Conservation (phyloP, 1,139 yeast genomes). For the Keqinozyma sinolaborantium region DNA sequence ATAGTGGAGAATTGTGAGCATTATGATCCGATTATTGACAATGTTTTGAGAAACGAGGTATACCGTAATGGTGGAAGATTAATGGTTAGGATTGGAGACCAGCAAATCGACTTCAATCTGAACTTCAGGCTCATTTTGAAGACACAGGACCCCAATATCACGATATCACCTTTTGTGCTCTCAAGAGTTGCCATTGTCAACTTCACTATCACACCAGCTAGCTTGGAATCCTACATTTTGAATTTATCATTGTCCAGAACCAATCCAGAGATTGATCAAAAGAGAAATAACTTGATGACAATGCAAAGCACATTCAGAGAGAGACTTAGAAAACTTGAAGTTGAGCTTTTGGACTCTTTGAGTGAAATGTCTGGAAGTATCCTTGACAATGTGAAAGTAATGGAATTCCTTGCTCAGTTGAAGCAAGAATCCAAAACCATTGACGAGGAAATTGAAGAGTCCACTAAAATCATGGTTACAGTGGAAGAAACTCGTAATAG, state of each 20-base stretch:
- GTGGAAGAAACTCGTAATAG: conserved; percentile 46
- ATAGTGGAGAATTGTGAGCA: conserved; percentile 76
- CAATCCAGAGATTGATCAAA: conserved; percentile 65
- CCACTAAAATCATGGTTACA: conserved; percentile 49
- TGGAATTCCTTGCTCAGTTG: conserved; percentile 59
- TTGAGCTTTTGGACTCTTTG: conserved; percentile 55
- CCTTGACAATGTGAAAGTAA: conserved; percentile 62
- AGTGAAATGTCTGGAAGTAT: conserved; percentile 59
- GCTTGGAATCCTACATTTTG: conserved; percentile 61
- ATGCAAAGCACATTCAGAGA: conserved; percentile 61
- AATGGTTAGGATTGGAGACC: conserved; percentile 58
- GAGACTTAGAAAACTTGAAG: conserved; percentile 55
- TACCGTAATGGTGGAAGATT: conserved; percentile 68
- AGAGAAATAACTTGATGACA: conserved; percentile 49
- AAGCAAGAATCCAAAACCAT: conserved; percentile 62
- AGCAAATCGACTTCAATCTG: conserved; percentile 63
- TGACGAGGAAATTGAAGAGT: conserved; percentile 50
- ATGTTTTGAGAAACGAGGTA: conserved; percentile 60
- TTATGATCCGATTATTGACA: conserved; percentile 69
- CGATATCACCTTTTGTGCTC: conserved; percentile 51
- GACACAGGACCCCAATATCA: conserved; percentile 54
- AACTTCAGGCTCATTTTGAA: conserved; percentile 59
- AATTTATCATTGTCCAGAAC: conserved; percentile 52
- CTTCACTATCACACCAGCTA: conserved; percentile 66
- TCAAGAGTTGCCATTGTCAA: conserved; percentile 65